A percentile compares a stretch with the other conserved stretches of the same genome.
Conservation (phyloP, 495 filamentous ascomycete species). For the Xylaria scruposa region DNA sequence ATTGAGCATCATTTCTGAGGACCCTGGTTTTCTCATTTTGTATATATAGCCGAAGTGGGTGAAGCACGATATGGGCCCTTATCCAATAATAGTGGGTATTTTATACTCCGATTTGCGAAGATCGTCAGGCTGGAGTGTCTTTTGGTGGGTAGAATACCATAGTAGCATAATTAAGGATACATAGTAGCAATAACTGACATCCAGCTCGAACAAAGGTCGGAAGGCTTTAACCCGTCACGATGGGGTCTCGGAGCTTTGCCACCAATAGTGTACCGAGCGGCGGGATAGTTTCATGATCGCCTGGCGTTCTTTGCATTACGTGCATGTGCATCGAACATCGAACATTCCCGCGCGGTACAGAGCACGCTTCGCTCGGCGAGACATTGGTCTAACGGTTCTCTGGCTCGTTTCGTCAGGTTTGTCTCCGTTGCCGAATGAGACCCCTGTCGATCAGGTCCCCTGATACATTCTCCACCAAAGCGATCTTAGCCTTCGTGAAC, state of each 20-base stretch:
- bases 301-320: slow-evolving; percentile 12
- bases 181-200: slow-evolving; percentile 1
- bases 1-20: slow-evolving; percentile 39
- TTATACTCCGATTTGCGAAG: slow-evolving; percentile 12
- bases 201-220: neutral
- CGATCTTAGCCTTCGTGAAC: neutral
- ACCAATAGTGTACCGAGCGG: slow-evolving; percentile 15
- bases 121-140: slow-evolving; percentile 1
- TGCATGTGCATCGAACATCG: slow-evolving; percentile 25
- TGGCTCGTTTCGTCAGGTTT: slow-evolving; percentile 14
- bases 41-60: slow-evolving; percentile 21
- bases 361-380: slow-evolving; percentile 14
- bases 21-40: slow-evolving; percentile 26
- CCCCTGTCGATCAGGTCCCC: slow-evolving; percentile 26
- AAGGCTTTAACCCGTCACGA: slow-evolving; percentile 3
- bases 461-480: slow-evolving; percentile 8
- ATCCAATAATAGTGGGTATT: neutral
- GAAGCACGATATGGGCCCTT: slow-evolving; percentile 7
- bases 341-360: slow-evolving; percentile 11
- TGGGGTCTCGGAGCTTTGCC: slow-evolving; percentile 17
- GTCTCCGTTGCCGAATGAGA: slow-evolving; percentile 13
- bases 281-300: slow-evolving; percentile 16
- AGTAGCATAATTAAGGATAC: neutral
- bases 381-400: slow-evolving; percentile 18
- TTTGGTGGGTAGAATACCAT: neutral